Evolutionary conservation across 2,329 filamentous ascomycete genomes (phyloP).

Genomic region (Exophiala sideris): DNA sequence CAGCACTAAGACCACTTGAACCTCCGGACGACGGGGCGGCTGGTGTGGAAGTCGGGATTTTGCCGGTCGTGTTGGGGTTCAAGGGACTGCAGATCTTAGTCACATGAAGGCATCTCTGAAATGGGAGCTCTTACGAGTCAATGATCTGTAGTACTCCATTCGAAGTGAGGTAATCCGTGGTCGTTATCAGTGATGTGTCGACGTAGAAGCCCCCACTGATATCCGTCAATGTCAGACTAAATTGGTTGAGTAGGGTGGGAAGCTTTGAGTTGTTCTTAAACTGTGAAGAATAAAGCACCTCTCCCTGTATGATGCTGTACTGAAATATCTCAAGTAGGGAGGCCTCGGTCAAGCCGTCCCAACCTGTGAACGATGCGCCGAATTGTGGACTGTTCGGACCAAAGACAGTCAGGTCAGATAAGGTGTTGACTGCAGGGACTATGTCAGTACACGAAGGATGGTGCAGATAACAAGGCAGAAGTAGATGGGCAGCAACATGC

Average conservation of each 20-base stretch:
- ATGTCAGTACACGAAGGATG: background rate
- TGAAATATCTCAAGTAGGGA: constrained; percentile 54
- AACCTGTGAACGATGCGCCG: constrained; percentile 52
- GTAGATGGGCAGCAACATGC: constrained; percentile 24
- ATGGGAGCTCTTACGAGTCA: constrained; percentile 47
- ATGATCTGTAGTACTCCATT: constrained; percentile 60
- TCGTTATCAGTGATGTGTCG: constrained; percentile 53
- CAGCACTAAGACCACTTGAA: constrained; percentile 17
- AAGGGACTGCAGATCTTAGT: constrained; percentile 7
- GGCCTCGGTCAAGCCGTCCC: constrained; percentile 46
- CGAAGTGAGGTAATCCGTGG: constrained; percentile 48
- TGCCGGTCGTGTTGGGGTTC: constrained; percentile 21
- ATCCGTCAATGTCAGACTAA: constrained; percentile 43
- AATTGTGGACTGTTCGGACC: constrained; percentile 62
- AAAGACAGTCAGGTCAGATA: constrained; percentile 52
- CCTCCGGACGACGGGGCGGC: background rate
- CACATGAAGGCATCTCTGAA: background rate
- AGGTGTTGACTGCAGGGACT: constrained; percentile 31
- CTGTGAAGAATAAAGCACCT: constrained; percentile 51
- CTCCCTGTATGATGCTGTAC: constrained; percentile 62
- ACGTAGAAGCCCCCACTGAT: constrained; percentile 44
- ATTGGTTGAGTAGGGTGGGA: constrained; percentile 44
- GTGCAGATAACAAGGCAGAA: constrained; percentile 30
- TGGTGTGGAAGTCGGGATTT: background rate
- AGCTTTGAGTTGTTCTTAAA: constrained; percentile 41